Percentiles rank a stretch among this genome's conserved stretches.
These are phyloP conservation scores for Penicillium brasilianum DNA, from an alignment of 2,329 filamentous ascomycete genomes.

Conservation along the genomic window DNA sequence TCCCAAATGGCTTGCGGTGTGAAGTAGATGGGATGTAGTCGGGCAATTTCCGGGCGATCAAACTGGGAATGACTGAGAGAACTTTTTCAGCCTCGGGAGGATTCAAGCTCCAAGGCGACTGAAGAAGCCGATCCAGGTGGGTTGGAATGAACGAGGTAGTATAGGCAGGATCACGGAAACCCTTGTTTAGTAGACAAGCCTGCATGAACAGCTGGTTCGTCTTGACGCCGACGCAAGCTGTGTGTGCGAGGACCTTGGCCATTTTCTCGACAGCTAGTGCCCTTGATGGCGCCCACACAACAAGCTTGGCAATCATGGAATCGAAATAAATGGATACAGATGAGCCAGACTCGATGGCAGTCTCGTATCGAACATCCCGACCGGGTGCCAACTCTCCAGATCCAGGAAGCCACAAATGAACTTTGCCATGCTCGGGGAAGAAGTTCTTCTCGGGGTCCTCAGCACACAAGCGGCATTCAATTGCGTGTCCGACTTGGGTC, in stretches of 20 bases:
- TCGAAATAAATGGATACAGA: slow-evolving; percentile 54
- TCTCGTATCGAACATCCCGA: slow-evolving; percentile 49
- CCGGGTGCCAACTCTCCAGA: slow-evolving; percentile 14
- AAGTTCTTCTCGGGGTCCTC: slow-evolving; percentile 50
- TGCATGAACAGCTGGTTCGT: slow-evolving; percentile 42
- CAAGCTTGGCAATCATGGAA: slow-evolving; percentile 55
- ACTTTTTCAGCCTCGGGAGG: not conserved
- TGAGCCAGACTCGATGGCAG: slow-evolving; percentile 45
- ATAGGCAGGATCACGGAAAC: slow-evolving; percentile 54
- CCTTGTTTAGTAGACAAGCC: slow-evolving; percentile 29
- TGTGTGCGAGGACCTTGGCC: slow-evolving; percentile 39
- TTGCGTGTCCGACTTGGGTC: slow-evolving; percentile 46
- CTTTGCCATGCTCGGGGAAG: slow-evolving; percentile 43
- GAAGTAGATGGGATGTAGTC: not conserved
- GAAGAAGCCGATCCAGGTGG: slow-evolving; percentile 34
- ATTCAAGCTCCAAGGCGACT: slow-evolving; percentile 1
- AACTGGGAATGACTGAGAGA: slow-evolving; percentile 26
- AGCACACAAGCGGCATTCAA: slow-evolving; percentile 53
- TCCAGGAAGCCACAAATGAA: slow-evolving; percentile 43
- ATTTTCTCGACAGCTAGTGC: slow-evolving; percentile 45
- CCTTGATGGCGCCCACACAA: slow-evolving; percentile 51
- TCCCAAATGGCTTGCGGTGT: slow-evolving; percentile 27
- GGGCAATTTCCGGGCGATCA: slow-evolving; percentile 20
- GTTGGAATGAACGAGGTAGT: slow-evolving; percentile 40
- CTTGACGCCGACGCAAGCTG: slow-evolving; percentile 71